These are phyloP conservation scores for Eucalyptus regnans DNA, from an alignment of 345 rosid species.

Conservation along the genomic window DNA sequence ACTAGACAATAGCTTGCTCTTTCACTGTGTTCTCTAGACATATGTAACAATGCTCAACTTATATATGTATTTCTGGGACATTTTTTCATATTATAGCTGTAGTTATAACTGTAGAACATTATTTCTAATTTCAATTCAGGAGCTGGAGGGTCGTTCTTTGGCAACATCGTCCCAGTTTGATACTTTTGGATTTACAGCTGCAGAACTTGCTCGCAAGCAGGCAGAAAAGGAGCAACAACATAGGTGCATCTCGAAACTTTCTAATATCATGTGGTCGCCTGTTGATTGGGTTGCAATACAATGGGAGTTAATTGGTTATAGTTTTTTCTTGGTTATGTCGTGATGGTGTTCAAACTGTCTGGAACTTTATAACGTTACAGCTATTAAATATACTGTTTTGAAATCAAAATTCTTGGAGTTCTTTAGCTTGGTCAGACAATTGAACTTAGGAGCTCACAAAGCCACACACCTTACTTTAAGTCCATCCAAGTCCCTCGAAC, in stretches of 20 bases:
- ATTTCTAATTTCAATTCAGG: conserved; percentile 34
- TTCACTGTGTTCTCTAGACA: background rate
- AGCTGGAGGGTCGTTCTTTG: conserved; percentile 60
- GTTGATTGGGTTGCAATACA: background rate
- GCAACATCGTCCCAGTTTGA: conserved; percentile 79
- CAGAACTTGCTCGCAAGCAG: conserved; percentile 74
- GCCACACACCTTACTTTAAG: background rate
- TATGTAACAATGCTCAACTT: background rate
- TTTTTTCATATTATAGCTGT: background rate
- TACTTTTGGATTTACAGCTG: conserved; percentile 97
- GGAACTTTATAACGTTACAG: background rate
- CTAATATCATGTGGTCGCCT: background rate
- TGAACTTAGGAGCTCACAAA: background rate
- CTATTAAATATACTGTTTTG: background rate
- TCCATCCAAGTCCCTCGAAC: background rate
- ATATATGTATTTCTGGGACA: background rate
- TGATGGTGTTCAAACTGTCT: background rate
- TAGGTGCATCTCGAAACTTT: conserved; percentile 29
- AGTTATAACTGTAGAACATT: background rate
- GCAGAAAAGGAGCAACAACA: conserved; percentile 80
- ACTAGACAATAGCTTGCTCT: background rate
- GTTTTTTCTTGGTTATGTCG: background rate
- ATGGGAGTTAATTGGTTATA: background rate
- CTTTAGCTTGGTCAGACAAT: background rate
- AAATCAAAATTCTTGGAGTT: background rate